These are phyloP conservation scores for Dichomitus squalens DNA, from an alignment of 1,284 basidiomycete genomes.

Conservation along the genomic window DNA sequence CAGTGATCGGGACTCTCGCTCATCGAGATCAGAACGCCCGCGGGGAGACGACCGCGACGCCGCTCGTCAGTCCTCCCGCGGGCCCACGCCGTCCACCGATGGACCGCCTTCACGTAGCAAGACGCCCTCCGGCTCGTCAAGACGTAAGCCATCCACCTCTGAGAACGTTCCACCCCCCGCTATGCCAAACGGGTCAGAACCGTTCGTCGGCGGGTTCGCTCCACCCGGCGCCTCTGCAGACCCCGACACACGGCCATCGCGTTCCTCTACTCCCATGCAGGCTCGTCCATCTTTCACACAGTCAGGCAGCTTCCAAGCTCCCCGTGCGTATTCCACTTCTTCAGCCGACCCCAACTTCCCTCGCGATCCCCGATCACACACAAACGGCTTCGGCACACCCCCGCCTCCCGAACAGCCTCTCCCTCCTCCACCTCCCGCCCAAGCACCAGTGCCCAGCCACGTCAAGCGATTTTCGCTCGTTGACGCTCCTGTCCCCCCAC, in stretches of 20 bases:
- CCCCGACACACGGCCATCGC: constrained; percentile 9
- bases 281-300: constrained; percentile 12
- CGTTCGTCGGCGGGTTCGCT: constrained; percentile 55
- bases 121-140: constrained; percentile 23
- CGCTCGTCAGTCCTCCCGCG: constrained; percentile 23
- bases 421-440: constrained; percentile 27
- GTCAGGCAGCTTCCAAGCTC: constrained; percentile 12
- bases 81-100: constrained; percentile 15
- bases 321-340: constrained; percentile 27
- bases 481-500: constrained; percentile 54
- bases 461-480: constrained; percentile 79
- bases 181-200: constrained; percentile 35
- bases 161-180: constrained; percentile 28
- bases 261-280: constrained; percentile 26
- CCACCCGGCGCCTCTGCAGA: constrained; percentile 11
- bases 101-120: constrained; percentile 19
- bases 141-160: constrained; percentile 37
- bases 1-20: constrained; percentile 53
- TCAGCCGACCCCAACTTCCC: constrained; percentile 24
- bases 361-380: constrained; percentile 15
- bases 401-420: constrained; percentile 7
- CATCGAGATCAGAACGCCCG: constrained; percentile 30
- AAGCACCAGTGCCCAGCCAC: constrained; percentile 51
- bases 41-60: constrained; percentile 13
- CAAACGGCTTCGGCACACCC: constrained; percentile 18